Conservation (phyloP, 306 rosid species). For the Prunus mume region DNA sequence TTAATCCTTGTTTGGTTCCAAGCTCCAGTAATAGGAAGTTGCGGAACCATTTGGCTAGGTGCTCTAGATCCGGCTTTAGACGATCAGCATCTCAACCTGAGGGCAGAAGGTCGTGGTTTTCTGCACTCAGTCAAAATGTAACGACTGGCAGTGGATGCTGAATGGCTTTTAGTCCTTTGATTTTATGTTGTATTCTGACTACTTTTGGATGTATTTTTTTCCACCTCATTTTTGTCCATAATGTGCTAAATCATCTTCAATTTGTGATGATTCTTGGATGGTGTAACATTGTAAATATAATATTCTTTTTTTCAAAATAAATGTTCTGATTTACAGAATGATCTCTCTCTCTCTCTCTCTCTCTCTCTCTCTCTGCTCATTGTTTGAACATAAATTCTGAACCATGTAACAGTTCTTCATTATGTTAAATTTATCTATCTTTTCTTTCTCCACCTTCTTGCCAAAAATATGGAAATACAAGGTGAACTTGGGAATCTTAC, state of each 20-base stretch:
- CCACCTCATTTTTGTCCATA: not conserved
- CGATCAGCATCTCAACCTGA: constrained; percentile 52
- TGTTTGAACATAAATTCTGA: not conserved
- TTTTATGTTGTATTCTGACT: not conserved
- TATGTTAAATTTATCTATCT: not conserved
- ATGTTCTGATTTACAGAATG: not conserved
- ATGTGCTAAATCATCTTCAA: not conserved
- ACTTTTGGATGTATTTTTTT: not conserved
- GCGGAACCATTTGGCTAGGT: constrained; percentile 42
- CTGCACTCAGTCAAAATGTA: constrained; percentile 71
- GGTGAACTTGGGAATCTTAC: not conserved
- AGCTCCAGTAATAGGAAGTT: constrained; percentile 28
- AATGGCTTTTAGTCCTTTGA: not conserved
- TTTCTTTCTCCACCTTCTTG: not conserved
- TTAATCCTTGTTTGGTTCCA: constrained; percentile 59
- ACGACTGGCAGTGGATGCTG: constrained; percentile 56
- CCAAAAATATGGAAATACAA: not conserved
- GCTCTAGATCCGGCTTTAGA: constrained; percentile 52
- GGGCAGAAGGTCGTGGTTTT: constrained; percentile 70
- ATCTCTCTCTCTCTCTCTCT: not conserved
- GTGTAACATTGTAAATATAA: not conserved
- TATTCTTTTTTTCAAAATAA: not conserved
- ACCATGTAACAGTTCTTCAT: not conserved
- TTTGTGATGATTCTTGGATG: not conserved
- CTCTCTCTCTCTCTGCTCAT: not conserved